Base-by-base conservation (phyloP, 495 filamentous ascomycete species). In the Pseudomonodictys pantanalensis region DNA sequence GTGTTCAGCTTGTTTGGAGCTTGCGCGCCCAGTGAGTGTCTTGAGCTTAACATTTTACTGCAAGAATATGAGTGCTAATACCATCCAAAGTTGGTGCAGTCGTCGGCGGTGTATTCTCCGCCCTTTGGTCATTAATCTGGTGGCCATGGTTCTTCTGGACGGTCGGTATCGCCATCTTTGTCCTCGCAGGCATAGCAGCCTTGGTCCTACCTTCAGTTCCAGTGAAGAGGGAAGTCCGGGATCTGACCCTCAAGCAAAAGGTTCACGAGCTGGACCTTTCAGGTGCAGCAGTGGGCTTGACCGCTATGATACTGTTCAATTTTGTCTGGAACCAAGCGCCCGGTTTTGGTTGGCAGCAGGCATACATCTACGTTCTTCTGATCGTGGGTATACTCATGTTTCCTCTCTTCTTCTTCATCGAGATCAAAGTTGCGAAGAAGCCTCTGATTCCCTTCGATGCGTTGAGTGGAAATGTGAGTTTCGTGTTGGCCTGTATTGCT, bases 321-420 rank as follows among this genome's bases (percentile, higher is more conserved):
- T 70, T 82, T 35, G 76, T 78, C 0, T 79, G 74, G 75, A 82
- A 81, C 59, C 79, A 82, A 64, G 76, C 69, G 0, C 74, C 77
- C 0, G 60, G 72, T 0, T 75, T 75, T 1, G 72, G 75, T 1
- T 83, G 80, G 80, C 42, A 44, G 6, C 65, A 69, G 30, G 65
- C 74, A 0, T 81, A 81, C 63, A 72, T 78, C 25, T 78, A 76
- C 57, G 64, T 78, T 4, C 61, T 76, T 0, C 68, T 81, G 0
- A 75, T 81, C 25, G 35, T 81, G n/a, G 75, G 79, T 1, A 12
- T 74, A 6, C 22, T 80, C 8, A 60, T 78, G 24, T 38, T 78
- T 1, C 63, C 51, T 0, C 61, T 58, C 0, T 81, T 81, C 65
- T 71, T 79, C 61, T 61, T 66, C 50, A 64, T 76, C 35, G 78